A percentile compares a stretch with the other conserved stretches of the same genome.
These are phyloP conservation scores for Physcomitrium patens DNA, from an alignment of 225 moss, liverwort and hornwort species.

Conservation along the genomic window DNA sequence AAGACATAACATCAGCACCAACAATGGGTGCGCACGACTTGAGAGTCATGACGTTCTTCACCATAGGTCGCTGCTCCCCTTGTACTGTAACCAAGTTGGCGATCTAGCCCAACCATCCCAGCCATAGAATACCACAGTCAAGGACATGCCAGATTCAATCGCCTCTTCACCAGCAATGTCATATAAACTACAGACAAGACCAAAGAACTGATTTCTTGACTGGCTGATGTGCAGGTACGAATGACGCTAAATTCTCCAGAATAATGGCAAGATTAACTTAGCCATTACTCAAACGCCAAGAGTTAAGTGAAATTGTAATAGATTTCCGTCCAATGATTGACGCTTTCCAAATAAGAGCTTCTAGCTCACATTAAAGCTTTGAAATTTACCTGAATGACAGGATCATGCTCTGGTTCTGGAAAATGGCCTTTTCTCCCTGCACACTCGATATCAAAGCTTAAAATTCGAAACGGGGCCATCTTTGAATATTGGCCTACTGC, in stretches of 20 bases:
- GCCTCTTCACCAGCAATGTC: constrained; percentile 2
- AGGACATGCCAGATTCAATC: constrained; percentile 3
- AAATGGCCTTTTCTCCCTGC: constrained; percentile 98
- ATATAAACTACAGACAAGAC: constrained; percentile 8
- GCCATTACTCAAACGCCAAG: constrained; percentile 13
- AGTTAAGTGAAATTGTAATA: constrained; percentile 13
- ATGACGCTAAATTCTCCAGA: constrained; percentile 10
- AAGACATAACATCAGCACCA: constrained; percentile 92
- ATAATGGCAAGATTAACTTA: background rate
- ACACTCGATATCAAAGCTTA: constrained; percentile 99
- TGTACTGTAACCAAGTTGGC: constrained; percentile 93
- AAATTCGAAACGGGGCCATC: constrained; percentile 98
- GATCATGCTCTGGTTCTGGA: constrained; percentile 97
- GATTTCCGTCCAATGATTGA: constrained; percentile 11
- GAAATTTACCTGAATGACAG: constrained; percentile 85
- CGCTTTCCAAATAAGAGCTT: too few relatives aligned
- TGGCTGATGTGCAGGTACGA: background rate
- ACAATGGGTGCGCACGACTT: constrained; percentile 94
- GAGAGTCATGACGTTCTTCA: constrained; percentile 96
- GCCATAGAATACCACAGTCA: background rate
- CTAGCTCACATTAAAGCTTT: background rate
- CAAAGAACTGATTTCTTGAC: background rate
- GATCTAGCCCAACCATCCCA: constrained; percentile 58
- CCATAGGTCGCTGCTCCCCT: constrained; percentile 80
- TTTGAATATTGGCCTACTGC: constrained; percentile 85